phyloP scores from a whole-genome alignment of 441 rosid species.

The Croton setiger region DNA sequence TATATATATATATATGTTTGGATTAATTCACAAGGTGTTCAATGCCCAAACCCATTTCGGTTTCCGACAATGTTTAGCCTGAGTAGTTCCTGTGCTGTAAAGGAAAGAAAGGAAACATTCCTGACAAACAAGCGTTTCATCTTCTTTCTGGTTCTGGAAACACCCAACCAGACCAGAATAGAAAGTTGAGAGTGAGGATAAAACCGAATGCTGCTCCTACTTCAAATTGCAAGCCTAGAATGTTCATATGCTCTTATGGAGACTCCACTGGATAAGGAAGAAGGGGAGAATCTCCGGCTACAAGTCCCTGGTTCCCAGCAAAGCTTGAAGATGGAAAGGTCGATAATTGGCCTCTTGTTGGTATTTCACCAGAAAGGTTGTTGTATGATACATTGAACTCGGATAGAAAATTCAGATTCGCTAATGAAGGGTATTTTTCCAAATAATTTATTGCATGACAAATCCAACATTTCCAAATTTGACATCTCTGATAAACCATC shows the following conservation, averaged over 20 bases:
- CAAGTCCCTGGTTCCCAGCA: conserved; percentile 47
- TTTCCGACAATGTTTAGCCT: too few relatives aligned
- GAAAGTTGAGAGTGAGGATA: background rate
- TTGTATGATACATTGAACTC: conserved; percentile 55
- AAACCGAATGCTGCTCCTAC: conserved; percentile 8
- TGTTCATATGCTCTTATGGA: background rate
- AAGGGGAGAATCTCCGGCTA: conserved; percentile 28
- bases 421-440: conserved; percentile 56
- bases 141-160: too few relatives aligned
- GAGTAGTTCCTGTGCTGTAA: too few relatives aligned
- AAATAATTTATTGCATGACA: conserved; percentile 47
- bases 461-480: conserved; percentile 62
- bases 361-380: conserved; percentile 47
- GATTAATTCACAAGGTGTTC: too few relatives aligned
- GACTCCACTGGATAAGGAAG: background rate
- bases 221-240: conserved; percentile 7
- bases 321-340: conserved; percentile 70
- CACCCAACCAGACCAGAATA: too few relatives aligned
- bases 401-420: conserved; percentile 51
- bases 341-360: conserved; percentile 55
- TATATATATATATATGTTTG: too few relatives aligned
- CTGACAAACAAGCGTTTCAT: too few relatives aligned
- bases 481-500: conserved; percentile 52
- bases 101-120: too few relatives aligned
- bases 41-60: too few relatives aligned